Percentiles rank a stretch among this genome's conserved stretches.
These are phyloP conservation scores for Scheffersomyces lignosus DNA, from an alignment of 805 yeast species.

Conservation along the genomic window DNA sequence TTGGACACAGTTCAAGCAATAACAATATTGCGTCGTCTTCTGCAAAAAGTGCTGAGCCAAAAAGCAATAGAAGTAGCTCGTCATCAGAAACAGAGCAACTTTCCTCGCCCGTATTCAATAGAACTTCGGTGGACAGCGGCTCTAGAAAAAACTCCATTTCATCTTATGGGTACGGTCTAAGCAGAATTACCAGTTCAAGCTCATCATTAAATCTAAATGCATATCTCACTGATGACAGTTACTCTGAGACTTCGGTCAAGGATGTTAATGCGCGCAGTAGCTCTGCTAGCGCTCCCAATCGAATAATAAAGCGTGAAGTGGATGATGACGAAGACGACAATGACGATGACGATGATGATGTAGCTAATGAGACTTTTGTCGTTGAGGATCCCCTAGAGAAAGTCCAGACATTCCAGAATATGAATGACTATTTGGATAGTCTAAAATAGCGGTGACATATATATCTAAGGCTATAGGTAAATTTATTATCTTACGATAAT, in stretches of 20 bases:
- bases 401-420: slow-evolving; percentile 1
- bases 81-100: background rate
- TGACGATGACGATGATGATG: slow-evolving; percentile 1
- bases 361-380: slow-evolving; percentile 5
- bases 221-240: slow-evolving; percentile 37
- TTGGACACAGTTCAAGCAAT: slow-evolving; percentile 4
- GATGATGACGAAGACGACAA: slow-evolving; percentile 4
- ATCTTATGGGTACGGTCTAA: slow-evolving; percentile 23
- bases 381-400: slow-evolving; percentile 1
- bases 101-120: slow-evolving; percentile 3
- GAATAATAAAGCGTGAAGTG: background rate
- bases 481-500: too few species aligned
- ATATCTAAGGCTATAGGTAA: too few species aligned
- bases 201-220: slow-evolving; percentile 43
- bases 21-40: background rate
- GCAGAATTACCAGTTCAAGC: slow-evolving; percentile 39
- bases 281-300: too few species aligned
- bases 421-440: slow-evolving; percentile 7
- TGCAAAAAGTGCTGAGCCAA: slow-evolving; percentile 2
- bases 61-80: background rate
- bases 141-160: slow-evolving; percentile 30
- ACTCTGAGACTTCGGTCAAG: slow-evolving; percentile 2
- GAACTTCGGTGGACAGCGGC: background rate
- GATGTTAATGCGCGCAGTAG: too few species aligned
- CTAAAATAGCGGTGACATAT: too few species aligned